Conservation (phyloP, 768 basidiomycete genomes). For the Xerocomellus intermedius region DNA sequence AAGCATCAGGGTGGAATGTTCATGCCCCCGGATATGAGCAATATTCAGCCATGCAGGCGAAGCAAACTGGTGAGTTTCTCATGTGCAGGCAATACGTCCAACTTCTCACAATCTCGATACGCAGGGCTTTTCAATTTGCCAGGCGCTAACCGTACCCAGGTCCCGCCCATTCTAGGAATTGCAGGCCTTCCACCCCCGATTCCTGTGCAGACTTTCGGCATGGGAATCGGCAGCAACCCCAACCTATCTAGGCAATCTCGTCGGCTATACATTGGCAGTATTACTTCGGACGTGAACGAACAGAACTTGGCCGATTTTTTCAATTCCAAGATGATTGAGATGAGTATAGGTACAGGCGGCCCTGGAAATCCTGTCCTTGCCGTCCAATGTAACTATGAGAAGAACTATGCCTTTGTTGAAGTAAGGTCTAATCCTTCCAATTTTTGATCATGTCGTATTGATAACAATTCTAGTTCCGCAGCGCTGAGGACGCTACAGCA, state of each 20-base stretch:
- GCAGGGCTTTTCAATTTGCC: conserved; percentile 94
- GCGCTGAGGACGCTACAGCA: conserved; percentile 92
- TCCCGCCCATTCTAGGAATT: conserved; percentile 77
- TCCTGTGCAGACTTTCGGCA: conserved; percentile 81
- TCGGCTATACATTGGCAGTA: conserved; percentile 94
- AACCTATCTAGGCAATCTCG: conserved; percentile 92
- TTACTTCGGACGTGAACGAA: conserved; percentile 93
- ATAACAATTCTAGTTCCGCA: conserved; percentile 75
- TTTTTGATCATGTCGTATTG: conserved; percentile 4
- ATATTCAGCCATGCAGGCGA: conserved; percentile 95
- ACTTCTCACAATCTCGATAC: conserved; percentile 14
- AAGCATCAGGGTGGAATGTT: conserved; percentile 95
- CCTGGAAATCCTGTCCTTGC: conserved; percentile 89
- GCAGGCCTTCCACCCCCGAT: conserved; percentile 81
- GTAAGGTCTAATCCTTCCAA: conserved; percentile 42
- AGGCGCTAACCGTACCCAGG: conserved; percentile 88
- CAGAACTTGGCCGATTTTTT: conserved; percentile 91
- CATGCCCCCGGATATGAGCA: conserved; percentile 95
- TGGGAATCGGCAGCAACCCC: conserved; percentile 84
- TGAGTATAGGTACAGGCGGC: conserved; percentile 78
- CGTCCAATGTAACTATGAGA: conserved; percentile 97
- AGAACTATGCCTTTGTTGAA: conserved; percentile 98
- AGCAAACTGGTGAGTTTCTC: conserved; percentile 76
- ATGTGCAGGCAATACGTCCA: not conserved
- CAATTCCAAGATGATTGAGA: conserved; percentile 94